Base-by-base conservation (phyloP, 352 stramenopile genomes). In the Globisporangium spinosum region DNA sequence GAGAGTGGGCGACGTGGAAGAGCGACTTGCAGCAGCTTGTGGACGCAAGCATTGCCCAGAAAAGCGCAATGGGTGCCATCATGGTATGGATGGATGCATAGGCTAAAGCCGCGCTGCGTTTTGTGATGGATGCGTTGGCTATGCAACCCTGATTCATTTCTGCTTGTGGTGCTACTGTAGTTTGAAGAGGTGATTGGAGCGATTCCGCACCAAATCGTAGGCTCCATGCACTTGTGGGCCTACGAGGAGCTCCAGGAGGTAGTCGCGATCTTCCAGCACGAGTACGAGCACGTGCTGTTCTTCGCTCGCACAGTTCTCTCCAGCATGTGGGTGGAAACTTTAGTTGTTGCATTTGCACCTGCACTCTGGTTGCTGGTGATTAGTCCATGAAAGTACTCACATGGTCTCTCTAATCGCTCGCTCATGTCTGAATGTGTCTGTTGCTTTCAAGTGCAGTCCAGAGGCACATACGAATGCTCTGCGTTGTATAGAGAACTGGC, bases 401-500 rank as follows among this genome's bases (percentile, higher is more conserved):
- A 9, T 10, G 22, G 56, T 49, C 12, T 62, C 25, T 27, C 51
- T 61, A 29, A 56, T 68, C n/a, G 68, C 45, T 68, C n/a, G 68
- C 40, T 64, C 43, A n/a, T 51, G 43, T 23, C 17, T 51, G 43
- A 20, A 3, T 35, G 13, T n/a, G 54, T 65, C 27, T 47, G 58
- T 45, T 61, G 32, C 54, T 25, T n/a, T 70, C 58, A 45, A 27
- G 65, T 58, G 29, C 58, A 89, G 82, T 32, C 75, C 79, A 22
- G 59, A 82, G 27, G 69, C 76, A 15, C 72, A 68, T 8, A 72
- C 64, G 29, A 76, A 59, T 58, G 83, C 82, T 10, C 67, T 93
- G 25, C 79, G 75, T 23, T 93, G 85, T 40, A 67, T 93, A 9
- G 83, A 91, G 67, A 78, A 69, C 22, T 93, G 85, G 85, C 70